A percentile compares a stretch with the other conserved stretches of the same genome.
Evolutionary conservation across 1,139 yeast genomes (phyloP).

Genomic region (Arxiozyma slooffiae): DNA sequence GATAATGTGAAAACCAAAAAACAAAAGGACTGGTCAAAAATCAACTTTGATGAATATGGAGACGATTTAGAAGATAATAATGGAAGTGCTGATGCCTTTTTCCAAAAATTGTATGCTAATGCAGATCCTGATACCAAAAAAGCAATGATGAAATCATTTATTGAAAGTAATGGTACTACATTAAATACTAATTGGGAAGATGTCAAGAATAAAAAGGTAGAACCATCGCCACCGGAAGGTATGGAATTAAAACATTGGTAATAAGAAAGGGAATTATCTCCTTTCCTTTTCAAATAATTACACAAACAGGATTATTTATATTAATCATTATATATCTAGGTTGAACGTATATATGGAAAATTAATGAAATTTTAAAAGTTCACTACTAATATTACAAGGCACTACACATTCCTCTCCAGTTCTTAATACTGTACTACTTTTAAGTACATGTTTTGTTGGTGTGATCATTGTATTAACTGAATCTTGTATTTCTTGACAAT

Average conservation of each 20-base stretch:
- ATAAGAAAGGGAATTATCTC: neutral
- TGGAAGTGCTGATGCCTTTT: constrained; percentile 57
- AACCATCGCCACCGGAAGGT: constrained; percentile 72
- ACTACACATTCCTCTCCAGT: neutral
- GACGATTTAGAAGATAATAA: constrained; percentile 35
- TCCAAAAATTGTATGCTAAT: constrained; percentile 59
- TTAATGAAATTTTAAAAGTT: neutral
- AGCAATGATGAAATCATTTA: constrained; percentile 95
- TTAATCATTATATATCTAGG: neutral
- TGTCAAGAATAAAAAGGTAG: constrained; percentile 58
- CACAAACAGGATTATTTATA: neutral
- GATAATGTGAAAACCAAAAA: constrained; percentile 49
- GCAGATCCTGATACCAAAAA: constrained; percentile 83
- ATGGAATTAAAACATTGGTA: constrained; percentile 39
- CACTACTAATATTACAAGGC: neutral
- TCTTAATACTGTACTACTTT: neutral
- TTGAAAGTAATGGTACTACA: constrained; percentile 92
- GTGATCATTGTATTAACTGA: neutral
- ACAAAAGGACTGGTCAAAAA: constrained; percentile 63
- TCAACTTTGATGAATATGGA: constrained; percentile 46
- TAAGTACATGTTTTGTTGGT: neutral
- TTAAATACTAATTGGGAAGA: constrained; percentile 93
- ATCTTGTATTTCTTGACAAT: too few relatives aligned
- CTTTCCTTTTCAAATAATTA: neutral
- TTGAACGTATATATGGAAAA: neutral